A percentile compares a stretch with the other conserved stretches of the same genome.
These are phyloP conservation scores for Suhomyces faveliae DNA, from an alignment of 805 yeast species.

Conservation along the genomic window DNA sequence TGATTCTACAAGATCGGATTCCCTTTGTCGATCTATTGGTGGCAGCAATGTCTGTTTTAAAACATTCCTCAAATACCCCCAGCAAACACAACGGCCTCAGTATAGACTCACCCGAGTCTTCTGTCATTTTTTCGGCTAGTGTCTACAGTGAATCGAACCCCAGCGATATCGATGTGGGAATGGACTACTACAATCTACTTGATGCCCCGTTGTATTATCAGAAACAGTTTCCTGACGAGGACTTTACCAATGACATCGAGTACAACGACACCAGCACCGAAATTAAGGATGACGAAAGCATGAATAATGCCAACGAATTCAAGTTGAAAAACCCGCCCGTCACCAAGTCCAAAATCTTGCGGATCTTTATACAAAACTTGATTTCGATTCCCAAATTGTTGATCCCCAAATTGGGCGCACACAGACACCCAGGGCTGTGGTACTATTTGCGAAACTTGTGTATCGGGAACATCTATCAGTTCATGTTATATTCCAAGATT, in stretches of 20 bases:
- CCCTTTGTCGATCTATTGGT: constrained; percentile 24
- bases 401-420: constrained; percentile 35
- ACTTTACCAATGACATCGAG: constrained; percentile 27
- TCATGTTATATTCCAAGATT: constrained; percentile 29
- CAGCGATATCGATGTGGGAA: constrained; percentile 14
- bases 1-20: constrained; percentile 30
- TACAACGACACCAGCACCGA: constrained; percentile 11
- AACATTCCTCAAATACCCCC: constrained; percentile 3
- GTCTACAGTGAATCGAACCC: constrained; percentile 2
- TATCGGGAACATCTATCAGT: constrained; percentile 29
- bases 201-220: constrained; percentile 30
- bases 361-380: constrained; percentile 26
- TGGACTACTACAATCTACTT: constrained; percentile 19
- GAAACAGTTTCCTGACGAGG: constrained; percentile 29
- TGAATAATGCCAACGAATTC: constrained; percentile 14
- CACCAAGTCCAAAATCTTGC: constrained; percentile 26
- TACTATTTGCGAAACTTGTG: constrained; percentile 34
- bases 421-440: constrained; percentile 44
- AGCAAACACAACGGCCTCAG: not conserved
- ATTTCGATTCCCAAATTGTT: constrained; percentile 32
- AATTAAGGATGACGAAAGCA: not conserved
- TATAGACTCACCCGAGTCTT: constrained; percentile 7
- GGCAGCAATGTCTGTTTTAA: constrained; percentile 22
- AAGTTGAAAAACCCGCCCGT: constrained; percentile 19
- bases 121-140: constrained; percentile 1